A percentile compares a stretch with the other conserved stretches of the same genome.
These are phyloP conservation scores for Solanum chiquidenum DNA, from an alignment of 257 asterid genomes.

Conservation along the genomic window DNA sequence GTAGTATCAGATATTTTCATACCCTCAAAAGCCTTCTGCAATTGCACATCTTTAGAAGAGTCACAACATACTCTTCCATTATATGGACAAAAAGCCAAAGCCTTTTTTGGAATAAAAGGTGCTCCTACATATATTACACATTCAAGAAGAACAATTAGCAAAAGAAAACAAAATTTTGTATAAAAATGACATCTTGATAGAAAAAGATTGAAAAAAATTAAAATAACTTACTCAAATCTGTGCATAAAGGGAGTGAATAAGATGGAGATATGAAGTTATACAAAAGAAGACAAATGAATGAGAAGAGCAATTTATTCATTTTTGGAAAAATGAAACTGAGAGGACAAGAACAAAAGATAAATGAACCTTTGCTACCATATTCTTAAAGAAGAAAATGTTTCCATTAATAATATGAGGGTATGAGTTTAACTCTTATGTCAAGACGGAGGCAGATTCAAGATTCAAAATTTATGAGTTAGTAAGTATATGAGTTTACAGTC, in stretches of 20 bases:
- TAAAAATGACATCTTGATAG: background rate
- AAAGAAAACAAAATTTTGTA: background rate
- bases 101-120: conserved; percentile 35
- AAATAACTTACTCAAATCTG: conserved; percentile 53
- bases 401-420: background rate
- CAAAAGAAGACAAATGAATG: conserved; percentile 29
- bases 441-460: background rate
- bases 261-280: conserved; percentile 30
- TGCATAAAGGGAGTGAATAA: conserved; percentile 62
- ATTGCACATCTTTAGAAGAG: conserved; percentile 42
- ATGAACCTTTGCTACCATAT: background rate
- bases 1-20: conserved; percentile 66
- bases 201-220: background rate
- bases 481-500: background rate
- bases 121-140: conserved; percentile 40
- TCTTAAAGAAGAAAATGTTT: background rate
- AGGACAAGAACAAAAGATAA: conserved; percentile 1
- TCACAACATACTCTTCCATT: conserved; percentile 68
- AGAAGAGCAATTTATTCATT: conserved; percentile 26
- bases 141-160: background rate
- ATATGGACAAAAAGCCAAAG: conserved; percentile 61
- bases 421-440: background rate
- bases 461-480: background rate
- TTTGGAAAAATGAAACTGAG: background rate
- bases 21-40: conserved; percentile 40